These are phyloP conservation scores for Daldinia bambusicola DNA, from an alignment of 495 filamentous ascomycete genomes.

Conservation along the genomic window DNA sequence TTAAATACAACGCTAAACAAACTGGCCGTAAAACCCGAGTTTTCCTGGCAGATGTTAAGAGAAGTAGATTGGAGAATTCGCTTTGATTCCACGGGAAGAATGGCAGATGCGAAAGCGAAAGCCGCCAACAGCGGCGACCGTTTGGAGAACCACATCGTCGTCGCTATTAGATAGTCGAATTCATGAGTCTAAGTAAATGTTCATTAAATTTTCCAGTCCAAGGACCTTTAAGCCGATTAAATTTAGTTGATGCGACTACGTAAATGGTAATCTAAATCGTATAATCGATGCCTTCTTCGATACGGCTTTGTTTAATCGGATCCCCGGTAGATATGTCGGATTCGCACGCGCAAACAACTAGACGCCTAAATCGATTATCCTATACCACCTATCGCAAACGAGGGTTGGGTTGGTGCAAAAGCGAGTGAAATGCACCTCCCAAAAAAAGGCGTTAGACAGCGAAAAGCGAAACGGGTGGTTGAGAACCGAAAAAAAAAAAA, in stretches of 20 bases:
- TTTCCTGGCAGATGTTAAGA: constrained; percentile 79
- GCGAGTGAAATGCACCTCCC: constrained; percentile 35
- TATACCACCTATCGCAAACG: background rate
- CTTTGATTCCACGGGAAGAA: constrained; percentile 48
- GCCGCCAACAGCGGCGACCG: constrained; percentile 32
- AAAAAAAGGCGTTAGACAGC: constrained; percentile 3
- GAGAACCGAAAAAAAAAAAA: background rate
- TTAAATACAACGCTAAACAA: constrained; percentile 85
- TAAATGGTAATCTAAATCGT: background rate
- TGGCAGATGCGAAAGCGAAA: constrained; percentile 46
- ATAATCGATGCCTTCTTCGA: background rate
- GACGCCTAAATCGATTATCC: background rate
- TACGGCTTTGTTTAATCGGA: constrained; percentile 9
- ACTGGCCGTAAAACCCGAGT: constrained; percentile 83
- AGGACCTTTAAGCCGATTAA: constrained; percentile 1
- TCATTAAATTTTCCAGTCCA: constrained; percentile 15
- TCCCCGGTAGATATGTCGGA: constrained; percentile 4
- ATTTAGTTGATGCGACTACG: constrained; percentile 23
- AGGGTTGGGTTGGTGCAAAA: constrained; percentile 6
- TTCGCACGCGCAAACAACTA: background rate
- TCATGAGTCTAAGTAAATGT: constrained; percentile 13
- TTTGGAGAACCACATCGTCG: constrained; percentile 31
- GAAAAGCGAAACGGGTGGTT: background rate
- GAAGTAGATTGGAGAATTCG: constrained; percentile 74
- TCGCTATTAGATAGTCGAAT: constrained; percentile 4